Evolutionary conservation across 306 rosid species (phyloP).

Genomic region (Casuarina equisetifolia): DNA sequence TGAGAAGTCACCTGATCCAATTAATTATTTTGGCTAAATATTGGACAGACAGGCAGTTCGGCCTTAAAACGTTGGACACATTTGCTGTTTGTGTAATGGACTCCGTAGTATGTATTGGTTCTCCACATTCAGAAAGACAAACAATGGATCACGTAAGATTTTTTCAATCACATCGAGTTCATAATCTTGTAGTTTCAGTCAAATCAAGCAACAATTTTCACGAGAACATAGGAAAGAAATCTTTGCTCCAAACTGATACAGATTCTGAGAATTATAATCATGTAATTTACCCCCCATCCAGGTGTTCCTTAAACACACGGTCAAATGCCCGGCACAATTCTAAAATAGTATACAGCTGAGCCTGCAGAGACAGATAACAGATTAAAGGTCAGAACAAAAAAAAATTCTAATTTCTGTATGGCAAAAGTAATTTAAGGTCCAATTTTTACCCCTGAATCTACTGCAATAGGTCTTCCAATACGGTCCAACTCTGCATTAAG

Average conservation of each 20-base stretch:
- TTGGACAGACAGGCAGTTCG: neutral
- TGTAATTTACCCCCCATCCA: conserved; percentile 92
- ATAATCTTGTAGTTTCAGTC: neutral
- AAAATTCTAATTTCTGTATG: neutral
- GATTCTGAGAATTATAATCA: conserved; percentile 13
- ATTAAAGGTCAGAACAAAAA: conserved; percentile 15
- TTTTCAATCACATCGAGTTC: neutral
- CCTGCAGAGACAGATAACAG: conserved; percentile 48
- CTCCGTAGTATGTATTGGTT: neutral
- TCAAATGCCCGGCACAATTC: conserved; percentile 99
- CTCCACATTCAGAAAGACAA: neutral
- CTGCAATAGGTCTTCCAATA: conserved; percentile 95
- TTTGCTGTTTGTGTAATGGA: neutral
- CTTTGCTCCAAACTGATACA: neutral
- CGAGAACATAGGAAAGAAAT: neutral
- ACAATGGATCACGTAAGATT: neutral
- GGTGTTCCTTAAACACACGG: conserved; percentile 92
- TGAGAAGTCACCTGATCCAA: conserved; percentile 1
- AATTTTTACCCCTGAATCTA: conserved; percentile 87
- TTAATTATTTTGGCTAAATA: neutral
- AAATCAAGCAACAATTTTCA: neutral
- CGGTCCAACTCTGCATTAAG: conserved; percentile 94
- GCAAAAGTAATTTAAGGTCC: conserved; percentile 23
- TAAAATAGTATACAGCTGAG: conserved; percentile 91
- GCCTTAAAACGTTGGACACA: neutral